A percentile compares a stretch with the other conserved stretches of the same genome.
These are phyloP conservation scores for Pythium grandisporangium DNA, from an alignment of 352 stramenopile species.

Conservation along the genomic window DNA sequence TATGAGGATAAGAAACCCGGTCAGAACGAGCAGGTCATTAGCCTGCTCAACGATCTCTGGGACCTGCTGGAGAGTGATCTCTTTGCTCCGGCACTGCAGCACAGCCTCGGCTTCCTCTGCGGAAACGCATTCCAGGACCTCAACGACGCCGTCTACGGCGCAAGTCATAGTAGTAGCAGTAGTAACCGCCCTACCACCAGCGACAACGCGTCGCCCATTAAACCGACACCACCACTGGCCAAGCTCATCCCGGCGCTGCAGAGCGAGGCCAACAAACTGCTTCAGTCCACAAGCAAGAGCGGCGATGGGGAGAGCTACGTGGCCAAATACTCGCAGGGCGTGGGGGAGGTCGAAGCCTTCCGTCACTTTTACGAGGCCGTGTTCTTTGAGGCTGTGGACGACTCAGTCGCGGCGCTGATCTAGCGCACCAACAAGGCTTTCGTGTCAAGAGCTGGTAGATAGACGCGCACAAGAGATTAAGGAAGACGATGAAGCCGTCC, in stretches of 20 bases:
- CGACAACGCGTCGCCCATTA: slow-evolving; percentile 22
- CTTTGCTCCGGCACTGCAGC: slow-evolving; percentile 59
- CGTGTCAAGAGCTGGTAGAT: no score
- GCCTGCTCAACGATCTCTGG: slow-evolving; percentile 74
- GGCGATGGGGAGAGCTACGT: slow-evolving; percentile 50
- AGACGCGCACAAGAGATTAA: no score
- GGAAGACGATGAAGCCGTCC: no score
- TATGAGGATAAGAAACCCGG: slow-evolving; percentile 59
- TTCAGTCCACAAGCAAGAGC: slow-evolving; percentile 32
- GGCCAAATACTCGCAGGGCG: slow-evolving; percentile 65
- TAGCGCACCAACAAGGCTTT: no score
- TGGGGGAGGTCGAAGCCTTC: slow-evolving; percentile 74
- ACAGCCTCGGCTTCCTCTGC: slow-evolving; percentile 65
- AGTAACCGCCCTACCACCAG: slow-evolving; percentile 12
- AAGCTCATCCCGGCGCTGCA: slow-evolving; percentile 77
- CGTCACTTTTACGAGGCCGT: slow-evolving; percentile 79
- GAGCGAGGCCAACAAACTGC: slow-evolving; percentile 58
- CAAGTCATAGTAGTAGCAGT: no score
- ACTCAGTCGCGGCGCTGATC: slow-evolving; percentile 21
- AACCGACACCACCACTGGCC: slow-evolving; percentile 50
- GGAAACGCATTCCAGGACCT: slow-evolving; percentile 78
- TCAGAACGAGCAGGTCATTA: slow-evolving; percentile 69
- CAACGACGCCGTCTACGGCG: slow-evolving; percentile 64
- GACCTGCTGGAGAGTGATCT: slow-evolving; percentile 74
- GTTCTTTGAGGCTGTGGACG: slow-evolving; percentile 52